Evolutionary conservation across 306 rosid species (phyloP).

Genomic region (Oxytropis ochrocephala): DNA sequence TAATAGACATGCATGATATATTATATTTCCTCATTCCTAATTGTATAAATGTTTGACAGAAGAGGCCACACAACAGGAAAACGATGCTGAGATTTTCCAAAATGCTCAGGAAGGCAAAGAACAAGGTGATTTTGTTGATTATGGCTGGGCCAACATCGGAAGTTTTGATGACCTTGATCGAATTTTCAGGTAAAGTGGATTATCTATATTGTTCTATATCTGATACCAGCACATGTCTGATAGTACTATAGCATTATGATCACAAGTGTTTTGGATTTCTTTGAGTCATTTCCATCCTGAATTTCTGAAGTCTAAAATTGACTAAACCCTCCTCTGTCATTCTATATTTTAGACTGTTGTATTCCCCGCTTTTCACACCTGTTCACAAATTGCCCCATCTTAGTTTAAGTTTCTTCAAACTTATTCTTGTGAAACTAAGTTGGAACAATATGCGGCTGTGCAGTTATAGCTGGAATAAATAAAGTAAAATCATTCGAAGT

Average conservation of each 20-base stretch:
- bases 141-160: conserved; percentile 85
- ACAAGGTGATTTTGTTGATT: conserved; percentile 78
- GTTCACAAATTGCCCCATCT: conserved; percentile 8
- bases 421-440: not conserved
- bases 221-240: conserved; percentile 5
- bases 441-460: not conserved
- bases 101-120: conserved; percentile 53
- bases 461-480: not conserved
- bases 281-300: not conserved
- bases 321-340: not conserved
- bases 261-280: conserved; percentile 3
- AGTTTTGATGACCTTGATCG: conserved; percentile 90
- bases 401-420: not conserved
- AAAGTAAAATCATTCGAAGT: not conserved
- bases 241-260: conserved; percentile 6
- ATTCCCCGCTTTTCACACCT: not conserved
- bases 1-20: conserved; percentile 6
- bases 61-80: conserved; percentile 37
- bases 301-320: not conserved
- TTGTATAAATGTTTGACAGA: conserved; percentile 41
- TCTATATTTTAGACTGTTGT: not conserved
- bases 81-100: conserved; percentile 49
- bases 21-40: conserved; percentile 14
- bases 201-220: not conserved
- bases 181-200: conserved; percentile 70